Conservation (phyloP, 129 eudicot species). For the Chrysanthemum seticuspe region DNA sequence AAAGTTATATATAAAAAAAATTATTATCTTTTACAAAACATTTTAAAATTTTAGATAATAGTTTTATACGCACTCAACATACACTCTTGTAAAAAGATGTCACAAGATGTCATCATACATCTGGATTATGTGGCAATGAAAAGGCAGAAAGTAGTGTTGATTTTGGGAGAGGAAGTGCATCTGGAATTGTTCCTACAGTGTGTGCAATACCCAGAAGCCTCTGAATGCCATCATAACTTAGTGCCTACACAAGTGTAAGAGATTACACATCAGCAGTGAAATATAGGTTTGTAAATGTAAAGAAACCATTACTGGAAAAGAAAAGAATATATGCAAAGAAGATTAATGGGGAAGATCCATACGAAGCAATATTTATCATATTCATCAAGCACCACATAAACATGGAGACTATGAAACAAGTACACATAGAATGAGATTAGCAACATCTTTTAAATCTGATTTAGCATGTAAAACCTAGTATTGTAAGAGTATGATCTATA, state of each 20-base stretch:
- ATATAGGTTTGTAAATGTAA: neutral
- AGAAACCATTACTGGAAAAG: conserved; percentile 1
- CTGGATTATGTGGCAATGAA: conserved; percentile 54
- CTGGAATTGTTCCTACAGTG: conserved; percentile 64
- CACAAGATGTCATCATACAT: conserved; percentile 50
- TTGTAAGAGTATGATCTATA: neutral
- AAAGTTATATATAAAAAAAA: too few relatives aligned
- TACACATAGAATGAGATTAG: neutral
- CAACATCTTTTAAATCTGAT: neutral
- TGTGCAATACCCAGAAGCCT: conserved; percentile 69
- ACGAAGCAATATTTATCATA: neutral
- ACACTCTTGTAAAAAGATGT: conserved; percentile 1
- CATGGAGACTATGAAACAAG: neutral
- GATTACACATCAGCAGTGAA: conserved; percentile 9
- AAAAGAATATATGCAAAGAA: neutral
- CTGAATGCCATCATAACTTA: conserved; percentile 65
- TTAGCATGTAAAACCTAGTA: neutral
- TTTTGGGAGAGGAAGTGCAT: conserved; percentile 68
- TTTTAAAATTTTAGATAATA: neutral
- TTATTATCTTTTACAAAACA: neutral
- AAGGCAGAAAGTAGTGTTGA: conserved; percentile 65
- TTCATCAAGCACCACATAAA: neutral
- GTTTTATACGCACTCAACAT: conserved; percentile 5
- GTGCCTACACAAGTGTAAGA: conserved; percentile 42
- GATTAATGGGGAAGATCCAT: neutral